Conservation (phyloP, 2,329 filamentous ascomycete genomes). For the Davidsoniella neocaledoniae region DNA sequence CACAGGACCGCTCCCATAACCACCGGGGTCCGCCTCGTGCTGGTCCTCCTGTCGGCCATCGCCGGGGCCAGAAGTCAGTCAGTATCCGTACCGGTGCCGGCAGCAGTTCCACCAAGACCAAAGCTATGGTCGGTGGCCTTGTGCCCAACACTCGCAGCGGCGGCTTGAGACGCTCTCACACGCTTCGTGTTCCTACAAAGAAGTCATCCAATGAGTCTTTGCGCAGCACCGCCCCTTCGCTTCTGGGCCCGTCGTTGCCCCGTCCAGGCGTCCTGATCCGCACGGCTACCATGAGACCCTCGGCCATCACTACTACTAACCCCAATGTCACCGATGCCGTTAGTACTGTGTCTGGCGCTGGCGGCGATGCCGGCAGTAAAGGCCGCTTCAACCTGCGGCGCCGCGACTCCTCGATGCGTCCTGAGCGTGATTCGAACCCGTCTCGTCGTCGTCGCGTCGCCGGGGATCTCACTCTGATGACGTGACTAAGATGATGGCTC, state of each 20-base stretch:
- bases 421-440: conserved; percentile 27
- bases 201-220: conserved; percentile 43
- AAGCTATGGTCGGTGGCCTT: background rate
- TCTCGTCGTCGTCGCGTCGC: conserved; percentile 6
- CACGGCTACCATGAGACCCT: conserved; percentile 24
- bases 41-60: conserved; percentile 3
- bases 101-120: background rate
- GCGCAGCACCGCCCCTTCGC: conserved; percentile 21
- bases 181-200: conserved; percentile 26
- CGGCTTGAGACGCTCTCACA: conserved; percentile 30
- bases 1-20: background rate
- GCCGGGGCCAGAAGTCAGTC: conserved; percentile 26
- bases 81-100: conserved; percentile 33
- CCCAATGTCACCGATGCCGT: background rate
- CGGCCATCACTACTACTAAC: background rate
- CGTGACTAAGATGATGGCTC: conserved; percentile 86
- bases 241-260: conserved; percentile 14
- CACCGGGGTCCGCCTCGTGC: background rate
- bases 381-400: conserved; percentile 38
- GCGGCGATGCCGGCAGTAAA: background rate
- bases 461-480: conserved; percentile 55
- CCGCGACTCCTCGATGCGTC: conserved; percentile 22
- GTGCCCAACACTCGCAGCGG: conserved; percentile 27
- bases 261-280: conserved; percentile 28
- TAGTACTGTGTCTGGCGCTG: background rate